Evolutionary conservation across 495 filamentous ascomycete species (phyloP).

Genomic region (Stereocaulon alpinum): DNA sequence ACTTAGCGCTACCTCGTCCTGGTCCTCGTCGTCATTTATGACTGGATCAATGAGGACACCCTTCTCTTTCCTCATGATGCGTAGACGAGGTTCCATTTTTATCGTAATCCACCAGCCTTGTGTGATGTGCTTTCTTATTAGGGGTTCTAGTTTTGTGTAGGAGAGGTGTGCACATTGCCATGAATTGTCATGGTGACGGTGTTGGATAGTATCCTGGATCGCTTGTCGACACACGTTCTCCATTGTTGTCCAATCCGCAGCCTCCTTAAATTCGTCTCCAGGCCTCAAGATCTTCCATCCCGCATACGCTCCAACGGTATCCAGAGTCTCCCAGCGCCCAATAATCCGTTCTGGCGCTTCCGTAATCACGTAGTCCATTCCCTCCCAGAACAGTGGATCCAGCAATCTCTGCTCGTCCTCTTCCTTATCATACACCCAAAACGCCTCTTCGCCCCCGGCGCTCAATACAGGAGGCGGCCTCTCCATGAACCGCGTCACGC

Average conservation of each 20-base stretch:
- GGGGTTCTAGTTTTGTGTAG: slow-evolving; percentile 20
- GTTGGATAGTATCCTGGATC: slow-evolving; percentile 5
- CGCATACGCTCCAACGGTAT: slow-evolving; percentile 56
- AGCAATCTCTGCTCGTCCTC: slow-evolving; percentile 42
- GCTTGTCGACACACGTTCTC: slow-evolving; percentile 22
- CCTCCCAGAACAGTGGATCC: slow-evolving; percentile 61
- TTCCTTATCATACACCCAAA: slow-evolving; percentile 48
- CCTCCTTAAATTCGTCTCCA: slow-evolving; percentile 28
- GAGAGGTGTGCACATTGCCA: neutral
- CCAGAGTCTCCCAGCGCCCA: slow-evolving; percentile 62
- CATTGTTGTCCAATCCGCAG: neutral
- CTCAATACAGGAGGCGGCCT: slow-evolving; percentile 11
- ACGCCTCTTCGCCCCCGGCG: slow-evolving; percentile 2
- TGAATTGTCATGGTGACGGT: slow-evolving; percentile 12
- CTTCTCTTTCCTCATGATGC: slow-evolving; percentile 42
- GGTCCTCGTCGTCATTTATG: too few species aligned
- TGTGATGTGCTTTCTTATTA: slow-evolving; percentile 29
- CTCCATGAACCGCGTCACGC: slow-evolving; percentile 78
- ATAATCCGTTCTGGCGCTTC: slow-evolving; percentile 51
- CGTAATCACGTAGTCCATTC: slow-evolving; percentile 71
- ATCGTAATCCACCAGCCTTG: slow-evolving; percentile 56
- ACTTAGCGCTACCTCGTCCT: too few species aligned
- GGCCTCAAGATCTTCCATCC: slow-evolving; percentile 58
- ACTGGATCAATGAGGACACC: too few species aligned
- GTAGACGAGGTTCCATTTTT: slow-evolving; percentile 47